A percentile compares a stretch with the other conserved stretches of the same genome.
Conservation (phyloP, 805 yeast genomes). For the Kluyveromyces nonfermentans region DNA sequence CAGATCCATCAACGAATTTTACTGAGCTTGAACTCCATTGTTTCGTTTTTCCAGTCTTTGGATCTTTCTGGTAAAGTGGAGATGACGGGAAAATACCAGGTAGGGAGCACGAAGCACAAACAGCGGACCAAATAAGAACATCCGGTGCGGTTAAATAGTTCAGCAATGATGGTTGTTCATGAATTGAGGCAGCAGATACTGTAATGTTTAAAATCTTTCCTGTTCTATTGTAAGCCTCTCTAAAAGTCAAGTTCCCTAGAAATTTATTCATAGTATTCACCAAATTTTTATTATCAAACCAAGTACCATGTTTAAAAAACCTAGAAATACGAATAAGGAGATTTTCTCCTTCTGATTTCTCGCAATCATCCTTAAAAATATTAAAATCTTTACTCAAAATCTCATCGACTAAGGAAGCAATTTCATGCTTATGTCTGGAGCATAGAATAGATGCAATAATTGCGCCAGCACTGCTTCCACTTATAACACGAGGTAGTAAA, state of each 20-base stretch:
- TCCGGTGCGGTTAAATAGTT: conserved; percentile 75
- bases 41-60: conserved; percentile 56
- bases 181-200: conserved; percentile 82
- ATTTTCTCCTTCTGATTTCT: conserved; percentile 42
- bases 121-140: conserved; percentile 79
- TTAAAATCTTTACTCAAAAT: conserved; percentile 38
- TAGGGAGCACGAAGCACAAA: conserved; percentile 87
- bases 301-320: conserved; percentile 76
- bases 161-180: conserved; percentile 81
- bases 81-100: conserved; percentile 89
- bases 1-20: conserved; percentile 92
- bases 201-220: conserved; percentile 90
- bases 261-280: conserved; percentile 65
- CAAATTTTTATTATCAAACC: conserved; percentile 71
- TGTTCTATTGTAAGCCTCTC: conserved; percentile 90
- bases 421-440: conserved; percentile 67
- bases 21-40: conserved; percentile 70
- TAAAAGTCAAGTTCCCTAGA: conserved; percentile 83
- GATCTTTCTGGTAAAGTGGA: conserved; percentile 74
- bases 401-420: conserved; percentile 41
- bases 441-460: conserved; percentile 86
- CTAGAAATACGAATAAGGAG: conserved; percentile 43
- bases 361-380: conserved; percentile 49
- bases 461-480: conserved; percentile 96
- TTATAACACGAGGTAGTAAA: conserved; percentile 73